Evolutionary conservation across 148 eudicot genomes (phyloP).

Genomic region (Silene conica): DNA sequence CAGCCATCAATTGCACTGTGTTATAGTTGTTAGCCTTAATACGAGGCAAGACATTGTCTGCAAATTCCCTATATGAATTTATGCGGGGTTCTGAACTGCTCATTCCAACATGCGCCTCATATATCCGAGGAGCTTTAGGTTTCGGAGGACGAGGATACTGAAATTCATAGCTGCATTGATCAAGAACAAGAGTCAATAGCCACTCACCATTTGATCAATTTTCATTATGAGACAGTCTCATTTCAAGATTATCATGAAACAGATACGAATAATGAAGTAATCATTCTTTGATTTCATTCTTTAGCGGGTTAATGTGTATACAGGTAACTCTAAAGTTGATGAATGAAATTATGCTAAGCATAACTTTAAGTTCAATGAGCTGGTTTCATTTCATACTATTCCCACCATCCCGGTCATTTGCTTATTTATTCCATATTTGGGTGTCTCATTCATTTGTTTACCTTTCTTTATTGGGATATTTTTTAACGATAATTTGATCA

Average conservation of each 20-base stretch:
- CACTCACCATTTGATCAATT: neutral
- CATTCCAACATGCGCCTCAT: constrained; percentile 99
- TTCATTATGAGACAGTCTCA: neutral
- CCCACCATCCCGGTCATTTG: too few relatives aligned
- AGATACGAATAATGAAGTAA: neutral
- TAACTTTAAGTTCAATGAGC: too few relatives aligned
- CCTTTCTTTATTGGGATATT: too few relatives aligned
- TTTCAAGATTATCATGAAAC: neutral
- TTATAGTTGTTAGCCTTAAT: constrained; percentile 86
- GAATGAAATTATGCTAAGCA: too few relatives aligned
- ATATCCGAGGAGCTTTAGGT: constrained; percentile 74
- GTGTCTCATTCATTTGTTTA: too few relatives aligned
- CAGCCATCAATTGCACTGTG: constrained; percentile 94
- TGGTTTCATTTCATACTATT: neutral
- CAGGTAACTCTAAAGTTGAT: too few relatives aligned
- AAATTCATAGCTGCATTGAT: constrained; percentile 59
- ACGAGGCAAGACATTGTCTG: constrained; percentile 90
- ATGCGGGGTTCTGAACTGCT: constrained; percentile 87
- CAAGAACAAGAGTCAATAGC: constrained; percentile 21
- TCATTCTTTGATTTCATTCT: neutral
- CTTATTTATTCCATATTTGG: too few relatives aligned
- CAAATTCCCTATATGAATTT: constrained; percentile 87
- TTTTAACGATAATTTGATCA: too few relatives aligned
- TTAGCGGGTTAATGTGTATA: neutral
- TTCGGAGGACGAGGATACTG: constrained; percentile 77